Percentiles rank a stretch among this genome's conserved stretches.
phyloP scores from a whole-genome alignment of 768 basidiomycete genomes.

The Boletus subcaerulescens region DNA sequence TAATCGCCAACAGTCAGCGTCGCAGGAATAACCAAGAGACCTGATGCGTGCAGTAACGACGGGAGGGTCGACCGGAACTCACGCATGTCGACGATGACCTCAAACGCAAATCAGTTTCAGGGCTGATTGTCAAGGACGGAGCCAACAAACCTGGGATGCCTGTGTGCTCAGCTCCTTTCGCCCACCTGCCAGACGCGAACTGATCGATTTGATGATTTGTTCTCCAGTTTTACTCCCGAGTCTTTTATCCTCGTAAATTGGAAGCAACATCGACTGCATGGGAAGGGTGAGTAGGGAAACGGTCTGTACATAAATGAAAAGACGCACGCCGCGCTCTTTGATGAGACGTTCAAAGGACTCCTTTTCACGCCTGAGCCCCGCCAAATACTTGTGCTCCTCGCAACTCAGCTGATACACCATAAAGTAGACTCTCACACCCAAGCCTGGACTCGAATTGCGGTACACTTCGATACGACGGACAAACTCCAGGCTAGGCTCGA shows the following conservation, averaged over 20 bases:
- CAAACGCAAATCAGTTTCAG: neutral
- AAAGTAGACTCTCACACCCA: conserved; percentile 88
- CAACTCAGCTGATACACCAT: conserved; percentile 92
- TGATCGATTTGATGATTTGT: conserved; percentile 75
- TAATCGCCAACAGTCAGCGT: conserved; percentile 97
- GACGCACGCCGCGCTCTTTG: conserved; percentile 82
- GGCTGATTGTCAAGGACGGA: neutral
- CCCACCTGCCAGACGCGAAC: conserved; percentile 83
- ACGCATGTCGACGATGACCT: conserved; percentile 97
- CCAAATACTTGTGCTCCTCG: conserved; percentile 95
- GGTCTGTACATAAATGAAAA: neutral
- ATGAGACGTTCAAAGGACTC: conserved; percentile 92
- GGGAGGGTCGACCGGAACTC: conserved; percentile 94
- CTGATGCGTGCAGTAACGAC: conserved; percentile 81
- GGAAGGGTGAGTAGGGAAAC: neutral
- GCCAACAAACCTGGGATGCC: conserved; percentile 53
- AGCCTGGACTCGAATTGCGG: conserved; percentile 75
- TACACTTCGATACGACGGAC: conserved; percentile 93
- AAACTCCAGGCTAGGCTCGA: conserved; percentile 92
- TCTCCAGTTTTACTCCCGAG: conserved; percentile 42
- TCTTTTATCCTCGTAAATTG: conserved; percentile 64
- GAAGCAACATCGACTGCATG: conserved; percentile 81
- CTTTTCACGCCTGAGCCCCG: conserved; percentile 85
- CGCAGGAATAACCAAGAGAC: conserved; percentile 78
- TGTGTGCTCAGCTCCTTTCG: conserved; percentile 62